These are phyloP conservation scores for Epichloe brachyelytri DNA, from an alignment of 2,329 filamentous ascomycete genomes.

Conservation along the genomic window DNA sequence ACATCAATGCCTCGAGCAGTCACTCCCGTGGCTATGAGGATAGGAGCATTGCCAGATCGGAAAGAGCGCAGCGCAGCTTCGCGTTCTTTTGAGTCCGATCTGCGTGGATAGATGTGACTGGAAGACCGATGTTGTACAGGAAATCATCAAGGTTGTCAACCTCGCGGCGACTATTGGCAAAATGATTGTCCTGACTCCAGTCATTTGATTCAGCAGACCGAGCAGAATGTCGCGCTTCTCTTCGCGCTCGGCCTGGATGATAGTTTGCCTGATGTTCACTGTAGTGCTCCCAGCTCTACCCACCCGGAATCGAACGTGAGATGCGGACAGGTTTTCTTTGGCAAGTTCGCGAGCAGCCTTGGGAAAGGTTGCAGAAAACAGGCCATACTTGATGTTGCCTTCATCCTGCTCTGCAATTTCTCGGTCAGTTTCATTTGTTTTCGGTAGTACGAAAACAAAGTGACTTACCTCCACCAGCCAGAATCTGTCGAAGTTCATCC, in stretches of 20 bases:
- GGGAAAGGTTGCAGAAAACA: constrained; percentile 94
- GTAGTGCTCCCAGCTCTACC: constrained; percentile 79
- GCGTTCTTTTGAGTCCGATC: constrained; percentile 83
- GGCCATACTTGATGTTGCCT: constrained; percentile 55
- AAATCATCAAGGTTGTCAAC: constrained; percentile 83
- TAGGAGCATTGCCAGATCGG: constrained; percentile 58
- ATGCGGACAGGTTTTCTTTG: constrained; percentile 57
- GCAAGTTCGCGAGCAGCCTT: constrained; percentile 66
- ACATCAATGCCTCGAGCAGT: constrained; percentile 83
- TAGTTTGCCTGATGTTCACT: constrained; percentile 65
- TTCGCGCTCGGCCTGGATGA: constrained; percentile 52
- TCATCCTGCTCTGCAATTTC: constrained; percentile 54
- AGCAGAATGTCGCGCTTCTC: constrained; percentile 59
- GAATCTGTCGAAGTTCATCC: constrained; percentile 59
- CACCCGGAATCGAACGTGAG: constrained; percentile 70
- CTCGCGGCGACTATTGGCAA: constrained; percentile 68
- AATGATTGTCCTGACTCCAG: constrained; percentile 68
- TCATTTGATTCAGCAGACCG: constrained; percentile 56
- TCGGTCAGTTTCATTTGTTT: not conserved
- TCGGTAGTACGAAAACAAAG: constrained; percentile 4
- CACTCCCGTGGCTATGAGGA: constrained; percentile 78
- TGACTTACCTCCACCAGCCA: constrained; percentile 64
- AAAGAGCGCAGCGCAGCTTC: constrained; percentile 86
- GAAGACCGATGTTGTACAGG: constrained; percentile 66
- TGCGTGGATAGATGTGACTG: constrained; percentile 77